Evolutionary conservation across 2,329 filamentous ascomycete species (phyloP).

Genomic region (Emmonsiellopsis sp.): DNA sequence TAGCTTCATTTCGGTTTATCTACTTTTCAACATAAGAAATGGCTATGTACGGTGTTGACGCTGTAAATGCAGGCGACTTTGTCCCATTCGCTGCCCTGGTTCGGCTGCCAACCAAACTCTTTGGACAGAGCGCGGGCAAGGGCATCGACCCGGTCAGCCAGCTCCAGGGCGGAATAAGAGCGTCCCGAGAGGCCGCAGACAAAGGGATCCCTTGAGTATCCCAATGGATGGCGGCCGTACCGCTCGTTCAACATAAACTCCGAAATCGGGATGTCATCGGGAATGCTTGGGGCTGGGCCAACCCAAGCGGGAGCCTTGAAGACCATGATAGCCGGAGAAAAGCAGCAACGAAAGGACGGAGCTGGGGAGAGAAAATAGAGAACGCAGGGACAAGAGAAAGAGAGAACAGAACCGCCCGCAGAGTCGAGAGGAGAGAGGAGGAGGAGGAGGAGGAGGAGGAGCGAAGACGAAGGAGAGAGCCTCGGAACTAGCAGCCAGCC

Average conservation of each 20-base stretch:
- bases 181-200: slow-evolving; percentile 66
- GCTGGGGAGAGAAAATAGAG: neutral
- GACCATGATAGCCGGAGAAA: slow-evolving; percentile 28
- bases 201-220: slow-evolving; percentile 59
- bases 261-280: slow-evolving; percentile 63
- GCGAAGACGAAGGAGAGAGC: neutral
- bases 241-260: slow-evolving; percentile 69
- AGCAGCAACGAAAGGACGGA: neutral
- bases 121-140: slow-evolving; percentile 60
- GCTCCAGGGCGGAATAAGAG: slow-evolving; percentile 53
- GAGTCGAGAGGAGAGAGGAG: neutral
- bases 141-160: slow-evolving; percentile 55
- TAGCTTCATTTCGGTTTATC: neutral
- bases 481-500: too few species aligned
- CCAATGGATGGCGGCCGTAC: slow-evolving; percentile 56
- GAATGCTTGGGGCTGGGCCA: slow-evolving; percentile 44
- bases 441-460: neutral
- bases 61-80: slow-evolving; percentile 69
- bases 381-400: too few species aligned
- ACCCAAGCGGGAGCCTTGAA: slow-evolving; percentile 34
- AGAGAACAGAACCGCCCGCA: neutral
- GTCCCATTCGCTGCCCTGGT: slow-evolving; percentile 67
- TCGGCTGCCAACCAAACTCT: slow-evolving; percentile 61
- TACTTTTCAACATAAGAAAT: neutral
- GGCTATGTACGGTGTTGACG: slow-evolving; percentile 59